Evolutionary conservation across 192 early-diverging fungal genomes (phyloP), one percentile per base, ranked within the genome.

Genomic region (Entomortierella beljakovae): DNA sequence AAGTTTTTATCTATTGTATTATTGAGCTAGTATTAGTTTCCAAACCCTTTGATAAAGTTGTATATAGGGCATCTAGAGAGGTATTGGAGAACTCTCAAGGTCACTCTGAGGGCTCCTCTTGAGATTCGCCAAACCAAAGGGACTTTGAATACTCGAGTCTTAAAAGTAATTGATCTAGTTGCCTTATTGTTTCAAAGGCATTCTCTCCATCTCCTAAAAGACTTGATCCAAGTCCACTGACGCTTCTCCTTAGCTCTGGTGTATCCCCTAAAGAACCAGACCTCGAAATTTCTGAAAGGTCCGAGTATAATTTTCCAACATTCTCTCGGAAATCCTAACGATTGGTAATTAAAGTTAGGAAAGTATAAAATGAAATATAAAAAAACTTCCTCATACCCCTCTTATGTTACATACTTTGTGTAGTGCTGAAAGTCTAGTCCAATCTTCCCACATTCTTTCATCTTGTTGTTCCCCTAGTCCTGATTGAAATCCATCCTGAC

Each of bases 61-160:
- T n/a, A n/a, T n/a, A n/a, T n/a, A n/a, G n/a, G n/a, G n/a, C n/a
- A n/a, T n/a, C n/a, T n/a, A n/a, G n/a, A n/a, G n/a, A n/a, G n/a
- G n/a, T n/a, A n/a, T n/a, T n/a, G n/a, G n/a, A n/a, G n/a, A n/a
- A n/a, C n/a, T n/a, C n/a, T n/a, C n/a, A n/a, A n/a, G n/a, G n/a
- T n/a, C n/a, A n/a, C n/a, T n/a, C n/a, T n/a, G n/a, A n/a, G n/a
- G 5, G 43, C 15, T 46, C 54, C 3, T 56, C 31, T 33, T 18
- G 31, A 46, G 43, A 3, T 15, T 32, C 35, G 26, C 46, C 59
- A 18, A 79, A 79, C 62, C 75, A 69, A 22, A 64, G 57, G n/a
- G 61, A 58, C 51, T 79, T 79, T 25, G 62, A 79, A 32, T 64
- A 79, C 57, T 79, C 75, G 0, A 79, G 62, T 20, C 75, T 31